Conservation (phyloP, 225 moss, liverwort and hornwort genomes). For the Marchantia paleacea region DNA sequence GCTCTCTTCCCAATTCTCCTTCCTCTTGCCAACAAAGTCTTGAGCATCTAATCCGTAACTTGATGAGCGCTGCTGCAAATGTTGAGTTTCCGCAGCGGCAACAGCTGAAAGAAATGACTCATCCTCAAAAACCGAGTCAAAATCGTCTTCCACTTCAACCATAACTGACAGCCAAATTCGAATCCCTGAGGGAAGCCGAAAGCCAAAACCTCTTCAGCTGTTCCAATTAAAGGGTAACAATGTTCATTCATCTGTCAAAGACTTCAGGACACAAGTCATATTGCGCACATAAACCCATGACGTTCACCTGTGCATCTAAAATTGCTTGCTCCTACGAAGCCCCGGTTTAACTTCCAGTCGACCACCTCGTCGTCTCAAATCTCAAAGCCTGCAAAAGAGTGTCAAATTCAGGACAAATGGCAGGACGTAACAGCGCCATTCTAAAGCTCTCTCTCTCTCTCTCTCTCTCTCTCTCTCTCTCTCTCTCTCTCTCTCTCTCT, state of each 20-base stretch:
- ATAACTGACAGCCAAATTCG: neutral
- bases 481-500: no score
- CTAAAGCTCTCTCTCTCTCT: no score
- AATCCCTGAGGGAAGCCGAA: neutral
- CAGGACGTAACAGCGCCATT: no score
- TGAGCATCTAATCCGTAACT: conserved; percentile 7
- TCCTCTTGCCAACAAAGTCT: conserved; percentile 19
- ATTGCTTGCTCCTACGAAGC: no score
- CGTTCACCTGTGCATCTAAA: no score
- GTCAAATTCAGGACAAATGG: no score
- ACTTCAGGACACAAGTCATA: no score
- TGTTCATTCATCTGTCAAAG: neutral
- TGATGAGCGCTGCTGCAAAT: conserved; percentile 33
- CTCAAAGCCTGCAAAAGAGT: no score
- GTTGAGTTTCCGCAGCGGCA: conserved; percentile 39
- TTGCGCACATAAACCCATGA: no score
- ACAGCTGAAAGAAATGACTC: conserved; percentile 39
- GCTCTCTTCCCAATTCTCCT: conserved; percentile 24
- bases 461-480: no score
- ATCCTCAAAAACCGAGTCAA: conserved; percentile 36
- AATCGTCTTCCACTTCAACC: conserved; percentile 10
- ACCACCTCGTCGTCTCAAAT: no score
- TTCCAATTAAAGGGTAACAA: neutral
- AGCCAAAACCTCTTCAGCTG: neutral
- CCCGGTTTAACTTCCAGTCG: no score